Percentiles rank a stretch among this genome's conserved stretches.
Evolutionary conservation across 2,329 filamentous ascomycete genomes (phyloP).

Genomic region (Aspergillus arachidicola): DNA sequence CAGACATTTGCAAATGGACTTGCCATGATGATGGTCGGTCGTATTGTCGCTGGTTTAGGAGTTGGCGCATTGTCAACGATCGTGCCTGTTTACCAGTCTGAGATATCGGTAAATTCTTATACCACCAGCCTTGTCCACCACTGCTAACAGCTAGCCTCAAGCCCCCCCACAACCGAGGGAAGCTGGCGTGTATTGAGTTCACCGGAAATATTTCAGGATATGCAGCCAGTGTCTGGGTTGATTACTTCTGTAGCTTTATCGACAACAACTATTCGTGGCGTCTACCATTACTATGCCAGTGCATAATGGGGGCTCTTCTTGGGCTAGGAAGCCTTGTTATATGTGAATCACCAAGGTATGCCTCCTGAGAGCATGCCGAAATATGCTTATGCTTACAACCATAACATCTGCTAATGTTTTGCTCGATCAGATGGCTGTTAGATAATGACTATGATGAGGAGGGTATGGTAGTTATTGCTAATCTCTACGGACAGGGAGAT

Average conservation of each 20-base stretch:
- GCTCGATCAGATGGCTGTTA: slow-evolving; percentile 75
- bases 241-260: slow-evolving; percentile 95
- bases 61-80: slow-evolving; percentile 90
- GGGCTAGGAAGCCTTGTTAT: slow-evolving; percentile 87
- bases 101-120: slow-evolving; percentile 67
- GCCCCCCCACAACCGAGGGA: slow-evolving; percentile 92
- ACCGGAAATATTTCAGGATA: slow-evolving; percentile 97
- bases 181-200: slow-evolving; percentile 96
- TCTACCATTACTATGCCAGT: slow-evolving; percentile 86
- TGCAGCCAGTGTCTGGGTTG: slow-evolving; percentile 95
- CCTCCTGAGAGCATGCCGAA: slow-evolving; percentile 16
- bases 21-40: slow-evolving; percentile 82
- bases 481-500: slow-evolving; percentile 92
- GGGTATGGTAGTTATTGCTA: slow-evolving; percentile 96
- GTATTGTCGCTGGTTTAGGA: slow-evolving; percentile 81
- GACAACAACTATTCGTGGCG: slow-evolving; percentile 86
- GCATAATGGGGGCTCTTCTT: slow-evolving; percentile 86
- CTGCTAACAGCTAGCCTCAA: slow-evolving; percentile 24
- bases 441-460: slow-evolving; percentile 99
- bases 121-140: background rate
- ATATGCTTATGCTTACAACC: slow-evolving; percentile 25
- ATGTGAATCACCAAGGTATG: slow-evolving; percentile 89
- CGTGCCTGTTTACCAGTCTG: slow-evolving; percentile 90
- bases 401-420: slow-evolving; percentile 5
- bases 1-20: slow-evolving; percentile 82